A percentile compares a stretch with the other conserved stretches of the same genome.
phyloP scores from a whole-genome alignment of 2,329 filamentous ascomycete genomes.

The Penicillium sp. region DNA sequence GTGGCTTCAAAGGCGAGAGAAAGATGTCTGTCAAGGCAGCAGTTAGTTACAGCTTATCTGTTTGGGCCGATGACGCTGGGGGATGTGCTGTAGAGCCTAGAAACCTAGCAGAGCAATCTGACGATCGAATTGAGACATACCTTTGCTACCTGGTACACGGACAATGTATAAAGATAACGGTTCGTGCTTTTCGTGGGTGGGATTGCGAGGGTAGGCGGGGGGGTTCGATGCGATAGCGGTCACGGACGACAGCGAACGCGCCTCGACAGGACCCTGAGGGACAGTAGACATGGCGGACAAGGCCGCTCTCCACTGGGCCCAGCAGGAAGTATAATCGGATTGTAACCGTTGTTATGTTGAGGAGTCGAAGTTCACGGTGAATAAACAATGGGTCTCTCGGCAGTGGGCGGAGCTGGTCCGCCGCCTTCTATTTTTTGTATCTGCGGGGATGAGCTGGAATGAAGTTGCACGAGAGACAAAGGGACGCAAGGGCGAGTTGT shows the following conservation, averaged over 20 bases:
- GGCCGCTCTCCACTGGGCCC: slow-evolving; percentile 29
- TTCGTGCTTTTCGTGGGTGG: slow-evolving; percentile 67
- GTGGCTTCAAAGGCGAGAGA: slow-evolving; percentile 85
- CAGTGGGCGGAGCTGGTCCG: slow-evolving; percentile 15
- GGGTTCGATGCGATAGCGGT: slow-evolving; percentile 83
- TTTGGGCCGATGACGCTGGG: slow-evolving; percentile 6
- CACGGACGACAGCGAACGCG: slow-evolving; percentile 77
- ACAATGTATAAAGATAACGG: slow-evolving; percentile 88
- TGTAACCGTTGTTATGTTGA: neutral
- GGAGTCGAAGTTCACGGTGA: neutral
- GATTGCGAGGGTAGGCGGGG: slow-evolving; percentile 79
- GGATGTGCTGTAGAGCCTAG: neutral
- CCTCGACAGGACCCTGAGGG: slow-evolving; percentile 62
- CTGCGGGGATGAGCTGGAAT: neutral
- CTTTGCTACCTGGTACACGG: slow-evolving; percentile 85
- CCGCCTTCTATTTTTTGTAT: slow-evolving; percentile 1
- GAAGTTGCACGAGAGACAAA: slow-evolving; percentile 6
- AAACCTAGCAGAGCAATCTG: neutral
- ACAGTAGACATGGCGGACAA: slow-evolving; percentile 27
- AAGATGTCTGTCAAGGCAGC: slow-evolving; percentile 70
- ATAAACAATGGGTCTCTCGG: slow-evolving; percentile 25
- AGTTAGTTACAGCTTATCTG: slow-evolving; percentile 20
- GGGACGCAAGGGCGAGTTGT: slow-evolving; percentile 16
- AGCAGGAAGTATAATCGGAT: neutral
- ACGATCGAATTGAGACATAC: slow-evolving; percentile 47